Base-by-base conservation (phyloP, 345 rosid species). In the Sonneratia alba region DNA sequence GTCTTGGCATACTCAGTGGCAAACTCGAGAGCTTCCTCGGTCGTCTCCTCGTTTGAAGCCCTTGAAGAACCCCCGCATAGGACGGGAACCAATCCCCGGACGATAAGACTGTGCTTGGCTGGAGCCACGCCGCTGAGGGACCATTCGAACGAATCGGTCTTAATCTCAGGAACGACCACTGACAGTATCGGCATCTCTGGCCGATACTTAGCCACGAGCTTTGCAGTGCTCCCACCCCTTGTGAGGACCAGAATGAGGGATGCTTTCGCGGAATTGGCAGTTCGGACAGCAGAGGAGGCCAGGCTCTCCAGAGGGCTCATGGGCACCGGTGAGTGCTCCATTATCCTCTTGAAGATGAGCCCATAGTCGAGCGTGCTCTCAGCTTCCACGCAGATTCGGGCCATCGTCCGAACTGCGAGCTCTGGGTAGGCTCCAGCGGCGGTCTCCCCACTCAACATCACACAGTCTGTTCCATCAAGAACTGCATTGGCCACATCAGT, bases 401-500 rank as follows among this genome's bases (percentile, higher is more conserved):
- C 96, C 98, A 94, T 94, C 37, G 98, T 94, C 61, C 76, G 83
- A 12, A 94, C 97, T 16, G 98, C 93, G 32, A 89, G 86, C 49
- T 88, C 98, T 2, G 98, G 98, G 78, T 91, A 94, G 16, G 97
- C 97, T 76, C 98, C 98, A 14, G 98, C 98, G 61, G 98, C 98
- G 0, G 98, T 94, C 74, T 93, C 98, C 22, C 98, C 98, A 51
- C 98, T 93, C 34, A 93, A 85, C 98, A 93, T 93, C 68, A 93
- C 97, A 63, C 98, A 94, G 79, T 94, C 98, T 0, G 51, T 47
- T 47, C 51, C 51, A 47, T 47, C 51, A n/a, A 62, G 66, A 4
- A 62, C 27, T 9, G 36, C 16, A 45, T 94, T 94, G 70, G 98
- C 98, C 24, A 94, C 98, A 71, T 94, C 98, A 0, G 98, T 94